Evolutionary conservation across 2,329 filamentous ascomycete species (phyloP).

Genomic region (Westerdykella aurantiaca): DNA sequence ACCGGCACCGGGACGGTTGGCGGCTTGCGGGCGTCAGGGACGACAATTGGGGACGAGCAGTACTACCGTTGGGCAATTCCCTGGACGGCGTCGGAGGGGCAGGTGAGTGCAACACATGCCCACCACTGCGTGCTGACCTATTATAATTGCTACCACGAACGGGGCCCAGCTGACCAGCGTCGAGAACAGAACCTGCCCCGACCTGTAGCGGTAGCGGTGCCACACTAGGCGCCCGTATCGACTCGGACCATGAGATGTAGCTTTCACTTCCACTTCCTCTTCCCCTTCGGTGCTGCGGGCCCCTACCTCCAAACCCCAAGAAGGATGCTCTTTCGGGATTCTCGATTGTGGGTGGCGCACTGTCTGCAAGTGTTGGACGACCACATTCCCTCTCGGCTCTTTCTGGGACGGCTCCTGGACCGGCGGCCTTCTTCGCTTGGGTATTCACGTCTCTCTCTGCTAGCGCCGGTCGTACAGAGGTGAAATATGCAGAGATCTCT

Average conservation of each 20-base stretch:
- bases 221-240: constrained; percentile 19
- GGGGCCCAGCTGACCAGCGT: constrained; percentile 10
- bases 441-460: constrained; percentile 19
- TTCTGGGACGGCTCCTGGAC: neutral
- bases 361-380: constrained; percentile 5
- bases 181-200: constrained; percentile 5
- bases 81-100: constrained; percentile 6
- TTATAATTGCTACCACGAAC: neutral
- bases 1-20: constrained; percentile 18
- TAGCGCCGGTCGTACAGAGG: constrained; percentile 21
- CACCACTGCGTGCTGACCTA: constrained; percentile 1
- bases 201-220: constrained; percentile 8
- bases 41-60: constrained; percentile 13
- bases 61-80: constrained; percentile 5
- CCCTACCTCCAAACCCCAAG: constrained; percentile 36
- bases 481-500: constrained; percentile 45
- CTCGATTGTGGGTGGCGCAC: constrained; percentile 26
- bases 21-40: constrained; percentile 14
- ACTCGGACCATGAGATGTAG: constrained; percentile 42
- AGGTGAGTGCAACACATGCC: constrained; percentile 5
- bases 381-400: neutral
- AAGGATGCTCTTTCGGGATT: constrained; percentile 30
- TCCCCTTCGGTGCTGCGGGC: constrained; percentile 22
- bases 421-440: constrained; percentile 9
- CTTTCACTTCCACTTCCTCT: constrained; percentile 21